Evolutionary conservation across 1,284 basidiomycete genomes (phyloP), one percentile per base, ranked within the genome.

Genomic region (Veloporphyrellus conicus): DNA sequence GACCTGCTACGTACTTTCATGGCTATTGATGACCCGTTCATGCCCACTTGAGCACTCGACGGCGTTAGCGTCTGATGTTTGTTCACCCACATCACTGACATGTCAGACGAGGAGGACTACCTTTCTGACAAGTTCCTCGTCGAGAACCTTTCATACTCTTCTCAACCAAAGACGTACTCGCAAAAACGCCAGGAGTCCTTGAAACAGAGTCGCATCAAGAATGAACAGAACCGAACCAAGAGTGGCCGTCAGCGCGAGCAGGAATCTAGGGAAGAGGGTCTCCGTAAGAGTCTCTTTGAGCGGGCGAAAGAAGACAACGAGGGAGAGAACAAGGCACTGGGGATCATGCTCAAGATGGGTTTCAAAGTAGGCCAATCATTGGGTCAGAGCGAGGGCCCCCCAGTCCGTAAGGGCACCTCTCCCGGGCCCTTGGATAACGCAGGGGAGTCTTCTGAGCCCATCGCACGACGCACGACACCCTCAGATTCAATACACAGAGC

Each of bases 331-430:
- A 91, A 89, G 64, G 87, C 88, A 4, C 71, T 90, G 47, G 77
- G 78, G 10, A 90, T 91, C 73, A 91, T 91, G 88, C 80, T 87
- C 76, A 90, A 86, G 70, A 90, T 90, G 88, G 89, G 89, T 2
- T 90, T 89, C 70, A 84, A 84, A 69, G 81, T 85, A 3, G 89
- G 89, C 12, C 79, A 88, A 63, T 71, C 86, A 3, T 73, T 91
- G 31, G 89, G 89, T 5, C 73, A 66, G 56, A 57, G 59, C 3
- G 59, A 59, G 36, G 52, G 51, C 37, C 47, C 45, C 40, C 53
- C 49, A 31, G 46, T 51, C 41, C 48, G 42, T 2, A 47, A 49
- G 19, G 47, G 4, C 32, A 22, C 43, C 22, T 25, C 23, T 25
- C 23, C 54, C 11, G 49, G 49, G 15, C 27, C 40, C 20, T 35